These are phyloP conservation scores for Boletellus ananiceps DNA, from an alignment of 768 basidiomycete genomes.

Conservation along the genomic window DNA sequence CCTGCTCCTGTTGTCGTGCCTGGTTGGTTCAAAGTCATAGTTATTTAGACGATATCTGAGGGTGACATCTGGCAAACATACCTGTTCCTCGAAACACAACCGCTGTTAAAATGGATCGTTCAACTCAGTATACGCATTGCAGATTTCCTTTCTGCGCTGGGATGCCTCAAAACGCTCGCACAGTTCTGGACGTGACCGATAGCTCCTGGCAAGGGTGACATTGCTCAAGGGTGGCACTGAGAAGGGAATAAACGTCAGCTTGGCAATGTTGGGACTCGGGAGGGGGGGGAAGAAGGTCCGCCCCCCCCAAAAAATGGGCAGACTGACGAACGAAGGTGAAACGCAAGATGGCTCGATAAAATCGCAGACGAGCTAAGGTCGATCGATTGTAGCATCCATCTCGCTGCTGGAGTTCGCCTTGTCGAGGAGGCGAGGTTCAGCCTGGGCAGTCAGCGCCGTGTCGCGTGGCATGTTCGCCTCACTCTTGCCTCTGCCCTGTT, in stretches of 20 bases:
- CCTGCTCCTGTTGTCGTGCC: conserved; percentile 89
- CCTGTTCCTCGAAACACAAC: conserved; percentile 92
- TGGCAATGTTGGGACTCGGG: neutral
- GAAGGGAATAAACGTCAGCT: conserved; percentile 1
- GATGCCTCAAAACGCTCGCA: conserved; percentile 99
- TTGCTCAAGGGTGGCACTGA: conserved; percentile 94
- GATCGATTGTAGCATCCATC: neutral
- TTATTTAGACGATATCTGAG: neutral
- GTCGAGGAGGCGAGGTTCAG: conserved; percentile 91
- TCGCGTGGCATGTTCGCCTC: conserved; percentile 37
- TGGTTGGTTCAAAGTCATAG: conserved; percentile 22
- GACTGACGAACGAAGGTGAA: conserved; percentile 93
- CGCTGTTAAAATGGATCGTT: conserved; percentile 98
- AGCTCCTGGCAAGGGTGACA: conserved; percentile 99
- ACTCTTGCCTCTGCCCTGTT: too few species aligned
- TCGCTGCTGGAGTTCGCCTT: conserved; percentile 49
- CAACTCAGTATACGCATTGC: conserved; percentile 99
- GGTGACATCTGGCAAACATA: conserved; percentile 19
- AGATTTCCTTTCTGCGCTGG: conserved; percentile 97
- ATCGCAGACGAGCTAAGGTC: conserved; percentile 86
- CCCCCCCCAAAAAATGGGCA: conserved; percentile 5
- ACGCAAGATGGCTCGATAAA: conserved; percentile 96
- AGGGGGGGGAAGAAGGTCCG: too few species aligned
- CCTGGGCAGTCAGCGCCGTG: conserved; percentile 96
- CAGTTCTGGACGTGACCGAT: conserved; percentile 92